Evolutionary conservation across 2,329 filamentous ascomycete genomes (phyloP).

Genomic region (Colletotrichum sp.): DNA sequence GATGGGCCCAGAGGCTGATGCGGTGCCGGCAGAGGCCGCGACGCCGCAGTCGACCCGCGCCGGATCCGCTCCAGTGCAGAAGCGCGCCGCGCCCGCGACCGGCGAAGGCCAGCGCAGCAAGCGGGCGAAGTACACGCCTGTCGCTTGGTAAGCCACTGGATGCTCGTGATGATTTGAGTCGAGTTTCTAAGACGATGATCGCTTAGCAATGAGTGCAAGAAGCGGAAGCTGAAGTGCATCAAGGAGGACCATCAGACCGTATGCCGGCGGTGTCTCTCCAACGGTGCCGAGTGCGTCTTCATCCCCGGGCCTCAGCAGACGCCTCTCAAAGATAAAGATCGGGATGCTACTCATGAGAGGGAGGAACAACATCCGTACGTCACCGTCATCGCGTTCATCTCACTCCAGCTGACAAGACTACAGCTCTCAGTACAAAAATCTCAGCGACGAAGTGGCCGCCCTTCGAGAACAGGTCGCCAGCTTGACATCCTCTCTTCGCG

Average conservation of each 20-base stretch:
- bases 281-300: slow-evolving; percentile 31
- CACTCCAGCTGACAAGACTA: not conserved
- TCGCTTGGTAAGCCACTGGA: slow-evolving; percentile 36
- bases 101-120: slow-evolving; percentile 25
- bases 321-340: not conserved
- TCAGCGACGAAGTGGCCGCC: slow-evolving; percentile 32
- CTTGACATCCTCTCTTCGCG: slow-evolving; percentile 29
- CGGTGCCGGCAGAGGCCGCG: not conserved
- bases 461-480: slow-evolving; percentile 34
- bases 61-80: slow-evolving; percentile 6
- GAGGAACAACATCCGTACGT: slow-evolving; percentile 24
- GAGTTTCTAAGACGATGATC: not conserved
- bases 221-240: slow-evolving; percentile 45
- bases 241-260: slow-evolving; percentile 24
- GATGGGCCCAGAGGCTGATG: not conserved
- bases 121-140: slow-evolving; percentile 41
- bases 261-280: slow-evolving; percentile 35
- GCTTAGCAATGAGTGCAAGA: slow-evolving; percentile 42
- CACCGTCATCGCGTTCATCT: not conserved
- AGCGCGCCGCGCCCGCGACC: slow-evolving; percentile 7
- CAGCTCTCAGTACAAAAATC: slow-evolving; percentile 17
- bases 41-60: not conserved
- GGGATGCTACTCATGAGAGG: slow-evolving; percentile 25
- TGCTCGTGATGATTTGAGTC: not conserved
- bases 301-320: slow-evolving; percentile 21